phyloP scores from a whole-genome alignment of 805 yeast genomes.

The Zygoascus flipseniorum region DNA sequence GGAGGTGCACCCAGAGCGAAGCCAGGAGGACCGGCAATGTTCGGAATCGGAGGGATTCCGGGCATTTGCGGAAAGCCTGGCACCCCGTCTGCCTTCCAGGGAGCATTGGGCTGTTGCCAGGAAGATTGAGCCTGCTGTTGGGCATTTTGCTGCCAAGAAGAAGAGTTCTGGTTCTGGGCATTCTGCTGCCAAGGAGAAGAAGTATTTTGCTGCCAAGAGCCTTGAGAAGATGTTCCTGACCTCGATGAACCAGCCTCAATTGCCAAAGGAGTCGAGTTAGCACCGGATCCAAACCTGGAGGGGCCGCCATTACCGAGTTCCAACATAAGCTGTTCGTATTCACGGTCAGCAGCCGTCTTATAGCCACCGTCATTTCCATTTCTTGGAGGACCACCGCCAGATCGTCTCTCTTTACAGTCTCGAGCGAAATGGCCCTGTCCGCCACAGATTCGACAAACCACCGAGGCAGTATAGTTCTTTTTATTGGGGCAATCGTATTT shows the following conservation, averaged over 20 bases:
- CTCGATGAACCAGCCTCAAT: conserved; percentile 3
- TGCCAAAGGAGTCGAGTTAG: neutral
- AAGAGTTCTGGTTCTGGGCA: neutral
- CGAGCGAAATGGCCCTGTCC: conserved; percentile 77
- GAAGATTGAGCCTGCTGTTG: too few species aligned
- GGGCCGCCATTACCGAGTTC: conserved; percentile 26
- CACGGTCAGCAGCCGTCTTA: conserved; percentile 35
- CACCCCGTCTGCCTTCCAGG: neutral
- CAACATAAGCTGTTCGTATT: conserved; percentile 43
- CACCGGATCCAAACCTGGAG: neutral
- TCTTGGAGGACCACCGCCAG: conserved; percentile 3
- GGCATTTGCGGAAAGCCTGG: neutral
- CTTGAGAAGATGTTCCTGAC: conserved; percentile 6
- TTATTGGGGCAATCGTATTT: conserved; percentile 54
- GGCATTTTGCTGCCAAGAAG: neutral
- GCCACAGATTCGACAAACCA: conserved; percentile 75
- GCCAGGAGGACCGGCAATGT: neutral
- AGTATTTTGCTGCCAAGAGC: conserved; percentile 4
- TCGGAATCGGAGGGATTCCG: neutral
- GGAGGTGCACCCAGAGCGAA: conserved; percentile 4
- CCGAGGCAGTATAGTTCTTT: conserved; percentile 40
- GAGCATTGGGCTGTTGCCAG: neutral
- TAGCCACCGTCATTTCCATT: conserved; percentile 2
- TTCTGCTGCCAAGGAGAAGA: neutral
- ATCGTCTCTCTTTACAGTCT: conserved; percentile 55